Conservation (phyloP, 495 filamentous ascomycete genomes). For the Daldinia concentrica region DNA sequence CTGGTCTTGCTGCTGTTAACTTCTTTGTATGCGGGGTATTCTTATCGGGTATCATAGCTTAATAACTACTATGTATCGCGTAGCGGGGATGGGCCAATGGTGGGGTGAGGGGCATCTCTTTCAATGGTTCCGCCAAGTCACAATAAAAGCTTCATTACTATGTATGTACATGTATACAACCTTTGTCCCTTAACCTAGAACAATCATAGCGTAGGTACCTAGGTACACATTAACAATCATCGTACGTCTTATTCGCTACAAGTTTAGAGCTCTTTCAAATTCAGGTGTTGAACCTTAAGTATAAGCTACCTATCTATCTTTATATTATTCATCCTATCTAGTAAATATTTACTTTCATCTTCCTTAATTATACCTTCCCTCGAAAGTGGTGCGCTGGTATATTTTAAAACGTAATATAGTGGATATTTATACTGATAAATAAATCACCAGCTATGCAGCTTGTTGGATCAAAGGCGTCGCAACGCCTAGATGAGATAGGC, state of each 20-base stretch:
- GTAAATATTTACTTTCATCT: neutral
- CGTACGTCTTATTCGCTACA: neutral
- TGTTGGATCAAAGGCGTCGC: conserved; percentile 48
- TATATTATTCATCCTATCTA: neutral
- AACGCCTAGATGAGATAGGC: conserved; percentile 75
- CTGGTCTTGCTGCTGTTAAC: too few species aligned
- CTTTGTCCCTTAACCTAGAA: neutral
- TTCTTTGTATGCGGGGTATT: neutral
- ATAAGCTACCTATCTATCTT: neutral
- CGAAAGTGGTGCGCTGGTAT: neutral
- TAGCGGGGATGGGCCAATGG: neutral
- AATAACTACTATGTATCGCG: neutral
- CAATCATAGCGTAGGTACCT: too few species aligned
- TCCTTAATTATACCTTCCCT: neutral
- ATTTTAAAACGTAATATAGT: neutral
- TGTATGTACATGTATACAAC: too few species aligned
- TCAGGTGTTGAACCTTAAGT: neutral
- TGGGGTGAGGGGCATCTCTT: neutral
- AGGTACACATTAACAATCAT: neutral
- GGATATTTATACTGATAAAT: neutral
- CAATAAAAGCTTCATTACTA: neutral
- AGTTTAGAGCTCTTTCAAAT: neutral
- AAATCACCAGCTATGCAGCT: conserved; percentile 41
- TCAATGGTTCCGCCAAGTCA: neutral
- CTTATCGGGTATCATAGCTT: neutral